Conservation (phyloP, 441 rosid species). For the Biscutella auriculata region DNA sequence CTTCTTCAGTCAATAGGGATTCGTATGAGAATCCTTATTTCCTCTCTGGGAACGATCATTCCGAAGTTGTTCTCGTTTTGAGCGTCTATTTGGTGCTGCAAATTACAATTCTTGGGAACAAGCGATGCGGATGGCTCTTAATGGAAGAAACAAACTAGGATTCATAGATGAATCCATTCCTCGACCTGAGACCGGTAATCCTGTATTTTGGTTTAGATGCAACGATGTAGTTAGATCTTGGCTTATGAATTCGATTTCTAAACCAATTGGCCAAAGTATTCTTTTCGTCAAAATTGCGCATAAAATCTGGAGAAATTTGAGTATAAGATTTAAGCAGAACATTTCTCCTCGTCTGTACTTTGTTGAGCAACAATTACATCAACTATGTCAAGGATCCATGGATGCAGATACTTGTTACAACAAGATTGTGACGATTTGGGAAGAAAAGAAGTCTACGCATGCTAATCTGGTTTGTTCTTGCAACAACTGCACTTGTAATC, state of each 20-base stretch:
- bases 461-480: accelerated
- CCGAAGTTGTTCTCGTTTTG: too few species aligned
- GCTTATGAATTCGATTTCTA: not conserved
- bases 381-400: not conserved
- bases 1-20: too few species aligned
- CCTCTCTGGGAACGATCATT: too few species aligned
- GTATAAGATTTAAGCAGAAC: not conserved
- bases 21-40: too few species aligned
- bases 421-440: not conserved
- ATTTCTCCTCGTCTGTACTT: not conserved
- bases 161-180: too few species aligned
- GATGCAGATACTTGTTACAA: too few species aligned
- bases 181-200: too few species aligned
- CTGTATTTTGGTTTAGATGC: too few species aligned
- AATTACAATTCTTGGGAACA: too few species aligned
- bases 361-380: not conserved
- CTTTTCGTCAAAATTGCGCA: not conserved
- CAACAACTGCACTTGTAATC: not conserved
- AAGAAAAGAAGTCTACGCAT: not conserved
- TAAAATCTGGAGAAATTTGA: not conserved
- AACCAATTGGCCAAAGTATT: not conserved
- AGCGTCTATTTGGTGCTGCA: too few species aligned
- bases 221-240: not conserved
- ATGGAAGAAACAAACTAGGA: too few species aligned
- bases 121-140: too few species aligned